phyloP scores from a whole-genome alignment of 306 rosid species.

The Fragaria nilgerrensis region DNA sequence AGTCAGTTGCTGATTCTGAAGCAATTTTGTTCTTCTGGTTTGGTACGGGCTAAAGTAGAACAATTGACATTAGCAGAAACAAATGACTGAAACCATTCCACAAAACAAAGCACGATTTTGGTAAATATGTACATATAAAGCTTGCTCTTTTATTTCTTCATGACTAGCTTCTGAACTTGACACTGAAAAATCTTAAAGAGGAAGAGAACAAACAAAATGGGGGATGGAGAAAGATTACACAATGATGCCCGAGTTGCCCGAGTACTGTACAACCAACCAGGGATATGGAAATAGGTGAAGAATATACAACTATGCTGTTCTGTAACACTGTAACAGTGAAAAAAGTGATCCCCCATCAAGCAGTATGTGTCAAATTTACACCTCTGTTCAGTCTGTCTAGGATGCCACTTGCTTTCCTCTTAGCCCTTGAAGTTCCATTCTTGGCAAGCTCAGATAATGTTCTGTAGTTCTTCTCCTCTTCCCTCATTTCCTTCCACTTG shows the following conservation, averaged over 20 bases:
- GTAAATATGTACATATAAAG: background rate
- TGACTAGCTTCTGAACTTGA: constrained; percentile 38
- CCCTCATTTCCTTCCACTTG: constrained; percentile 76
- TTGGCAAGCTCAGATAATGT: constrained; percentile 69
- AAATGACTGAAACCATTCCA: background rate
- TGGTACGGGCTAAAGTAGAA: background rate
- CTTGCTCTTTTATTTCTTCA: constrained; percentile 40
- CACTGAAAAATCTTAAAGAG: constrained; percentile 24
- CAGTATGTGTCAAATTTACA: constrained; percentile 79
- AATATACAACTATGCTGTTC: constrained; percentile 52
- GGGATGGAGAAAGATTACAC: constrained; percentile 31
- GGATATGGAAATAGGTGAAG: constrained; percentile 35
- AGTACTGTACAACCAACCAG: constrained; percentile 25
- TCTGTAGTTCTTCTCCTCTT: constrained; percentile 63
- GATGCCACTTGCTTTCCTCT: constrained; percentile 81
- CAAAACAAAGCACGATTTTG: background rate
- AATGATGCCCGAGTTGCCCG: constrained; percentile 18
- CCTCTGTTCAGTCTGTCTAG: constrained; percentile 82
- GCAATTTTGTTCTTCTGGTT: background rate
- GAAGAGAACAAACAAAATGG: constrained; percentile 48
- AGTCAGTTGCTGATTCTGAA: background rate
- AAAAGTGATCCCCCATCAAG: constrained; percentile 38
- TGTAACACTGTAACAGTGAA: constrained; percentile 6
- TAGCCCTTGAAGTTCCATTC: constrained; percentile 91
- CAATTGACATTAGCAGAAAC: background rate